These are phyloP conservation scores for Arxiozyma slooffiae DNA, from an alignment of 1,139 yeast species.

Conservation along the genomic window DNA sequence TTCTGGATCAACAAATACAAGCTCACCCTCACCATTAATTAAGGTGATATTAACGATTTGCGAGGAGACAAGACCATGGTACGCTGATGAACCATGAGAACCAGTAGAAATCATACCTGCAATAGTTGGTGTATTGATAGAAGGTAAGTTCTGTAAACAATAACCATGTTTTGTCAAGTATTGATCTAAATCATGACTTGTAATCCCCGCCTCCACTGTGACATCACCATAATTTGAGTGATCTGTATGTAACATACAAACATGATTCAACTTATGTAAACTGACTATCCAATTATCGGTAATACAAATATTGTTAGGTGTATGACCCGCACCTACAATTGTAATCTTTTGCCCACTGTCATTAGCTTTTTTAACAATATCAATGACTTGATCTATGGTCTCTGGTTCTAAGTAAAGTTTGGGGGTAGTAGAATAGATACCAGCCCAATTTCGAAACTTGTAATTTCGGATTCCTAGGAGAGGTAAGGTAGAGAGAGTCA, in stretches of 20 bases:
- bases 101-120: slow-evolving; percentile 96
- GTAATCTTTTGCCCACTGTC: slow-evolving; percentile 54
- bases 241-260: slow-evolving; percentile 36
- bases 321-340: slow-evolving; percentile 90
- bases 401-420: slow-evolving; percentile 70
- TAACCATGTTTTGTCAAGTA: slow-evolving; percentile 52
- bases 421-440: slow-evolving; percentile 71
- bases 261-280: slow-evolving; percentile 60
- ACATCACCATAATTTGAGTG: slow-evolving; percentile 64
- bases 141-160: slow-evolving; percentile 86
- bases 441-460: slow-evolving; percentile 70
- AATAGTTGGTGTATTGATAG: slow-evolving; percentile 85
- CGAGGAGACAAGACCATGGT: slow-evolving; percentile 82
- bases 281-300: slow-evolving; percentile 83
- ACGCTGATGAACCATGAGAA: slow-evolving; percentile 91
- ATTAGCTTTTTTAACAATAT: slow-evolving; percentile 58
- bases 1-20: slow-evolving; percentile 58
- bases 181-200: slow-evolving; percentile 70
- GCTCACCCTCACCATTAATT: slow-evolving; percentile 63
- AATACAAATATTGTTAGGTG: slow-evolving; percentile 88
- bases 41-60: slow-evolving; percentile 72
- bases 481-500: background rate
- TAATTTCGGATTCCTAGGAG: slow-evolving; percentile 2
- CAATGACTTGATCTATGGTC: slow-evolving; percentile 50
- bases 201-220: slow-evolving; percentile 85